phyloP scores from a whole-genome alignment of 306 rosid genomes.

The Alnus rubra region DNA sequence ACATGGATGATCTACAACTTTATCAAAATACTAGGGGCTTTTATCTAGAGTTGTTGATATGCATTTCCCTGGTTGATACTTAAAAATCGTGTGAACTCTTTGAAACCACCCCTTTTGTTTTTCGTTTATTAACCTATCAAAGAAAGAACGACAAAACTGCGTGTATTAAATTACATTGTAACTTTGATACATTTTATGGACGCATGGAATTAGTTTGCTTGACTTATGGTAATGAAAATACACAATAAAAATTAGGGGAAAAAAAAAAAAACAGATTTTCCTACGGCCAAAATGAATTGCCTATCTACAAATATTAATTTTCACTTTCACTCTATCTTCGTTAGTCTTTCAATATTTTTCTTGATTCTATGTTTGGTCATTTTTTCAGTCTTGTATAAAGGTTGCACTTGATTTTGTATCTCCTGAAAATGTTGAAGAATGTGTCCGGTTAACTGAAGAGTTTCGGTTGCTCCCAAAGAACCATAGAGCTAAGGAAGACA shows the following conservation, averaged over 20 bases:
- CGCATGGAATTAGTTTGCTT: not conserved
- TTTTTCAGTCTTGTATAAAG: no score
- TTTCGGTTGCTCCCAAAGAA: no score
- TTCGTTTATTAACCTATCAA: not conserved
- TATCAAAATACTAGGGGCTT: no score
- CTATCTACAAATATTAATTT: not conserved
- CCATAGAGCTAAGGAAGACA: no score
- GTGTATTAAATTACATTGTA: not conserved
- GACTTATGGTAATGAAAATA: not conserved
- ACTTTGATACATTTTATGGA: not conserved
- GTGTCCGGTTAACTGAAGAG: no score
- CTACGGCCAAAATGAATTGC: not conserved
- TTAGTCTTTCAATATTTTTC: no score
- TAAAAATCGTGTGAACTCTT: not conserved
- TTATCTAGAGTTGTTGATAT: not conserved
- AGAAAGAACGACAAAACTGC: not conserved
- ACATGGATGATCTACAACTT: not conserved
- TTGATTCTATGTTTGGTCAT: no score
- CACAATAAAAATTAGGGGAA: no score
- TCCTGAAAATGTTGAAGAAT: no score
- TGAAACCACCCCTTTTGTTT: not conserved
- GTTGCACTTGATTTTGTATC: no score
- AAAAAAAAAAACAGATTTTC: not conserved
- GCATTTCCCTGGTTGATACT: conserved; percentile 8
- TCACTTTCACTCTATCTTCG: no score